phyloP scores from a whole-genome alignment of 2,329 filamentous ascomycete genomes.

The Cordyceps militaris region DNA sequence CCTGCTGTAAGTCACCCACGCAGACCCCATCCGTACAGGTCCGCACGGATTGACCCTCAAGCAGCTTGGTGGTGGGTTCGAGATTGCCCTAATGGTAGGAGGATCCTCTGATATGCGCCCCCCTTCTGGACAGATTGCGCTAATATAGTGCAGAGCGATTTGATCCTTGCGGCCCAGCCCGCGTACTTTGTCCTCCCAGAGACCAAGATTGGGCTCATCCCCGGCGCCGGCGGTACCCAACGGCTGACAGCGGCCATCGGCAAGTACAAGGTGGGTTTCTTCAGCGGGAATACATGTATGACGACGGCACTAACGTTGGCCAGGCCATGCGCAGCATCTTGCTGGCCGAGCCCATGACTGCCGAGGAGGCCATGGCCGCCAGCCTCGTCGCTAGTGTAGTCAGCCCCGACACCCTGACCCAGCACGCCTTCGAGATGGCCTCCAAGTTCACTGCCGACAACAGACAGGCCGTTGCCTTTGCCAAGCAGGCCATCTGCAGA shows the following conservation, averaged over 20 bases:
- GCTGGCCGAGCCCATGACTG: conserved; percentile 5
- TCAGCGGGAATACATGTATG: neutral
- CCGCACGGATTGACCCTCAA: neutral
- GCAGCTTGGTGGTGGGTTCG: conserved; percentile 36
- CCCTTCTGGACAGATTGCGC: neutral
- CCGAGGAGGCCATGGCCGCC: neutral
- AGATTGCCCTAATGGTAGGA: conserved; percentile 31
- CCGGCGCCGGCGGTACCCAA: conserved; percentile 22
- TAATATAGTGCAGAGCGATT: conserved; percentile 19
- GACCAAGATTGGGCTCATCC: conserved; percentile 22
- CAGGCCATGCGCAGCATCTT: conserved; percentile 10
- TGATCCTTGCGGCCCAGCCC: conserved; percentile 18
- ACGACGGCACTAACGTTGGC: neutral
- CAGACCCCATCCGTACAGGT: neutral
- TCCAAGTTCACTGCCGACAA: conserved; percentile 1
- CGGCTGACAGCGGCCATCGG: conserved; percentile 20
- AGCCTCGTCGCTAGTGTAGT: conserved; percentile 4
- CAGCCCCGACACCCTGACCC: neutral
- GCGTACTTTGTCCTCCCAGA: conserved; percentile 22
- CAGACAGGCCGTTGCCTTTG: conserved; percentile 1
- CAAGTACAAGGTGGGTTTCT: conserved; percentile 19
- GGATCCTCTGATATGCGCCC: conserved; percentile 12
- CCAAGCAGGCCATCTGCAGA: conserved; percentile 12
- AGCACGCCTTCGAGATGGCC: neutral
- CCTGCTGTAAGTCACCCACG: conserved; percentile 28